phyloP scores from a whole-genome alignment of 805 yeast species.

The Hanseniaspora clermontiae region DNA sequence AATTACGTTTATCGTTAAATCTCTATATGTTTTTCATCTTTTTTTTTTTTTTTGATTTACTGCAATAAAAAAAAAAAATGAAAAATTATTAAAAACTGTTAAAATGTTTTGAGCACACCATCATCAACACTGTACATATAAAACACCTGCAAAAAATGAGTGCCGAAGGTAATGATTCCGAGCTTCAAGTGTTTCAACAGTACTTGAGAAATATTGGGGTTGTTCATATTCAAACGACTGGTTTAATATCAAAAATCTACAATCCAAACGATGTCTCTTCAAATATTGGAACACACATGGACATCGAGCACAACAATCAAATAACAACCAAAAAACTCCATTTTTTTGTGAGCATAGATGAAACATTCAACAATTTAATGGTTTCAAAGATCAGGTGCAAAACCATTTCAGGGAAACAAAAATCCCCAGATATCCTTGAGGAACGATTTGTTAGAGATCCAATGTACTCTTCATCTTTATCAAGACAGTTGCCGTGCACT shows the following conservation, averaged over 20 bases:
- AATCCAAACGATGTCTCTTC: not conserved
- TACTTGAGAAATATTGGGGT: not conserved
- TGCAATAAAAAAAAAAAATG: no score
- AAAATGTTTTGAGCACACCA: no score
- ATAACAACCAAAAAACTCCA: not conserved
- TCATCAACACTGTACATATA: no score
- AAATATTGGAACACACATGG: not conserved
- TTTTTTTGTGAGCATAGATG: not conserved
- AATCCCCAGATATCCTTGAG: constrained; percentile 14
- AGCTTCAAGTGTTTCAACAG: not conserved
- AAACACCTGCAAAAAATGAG: no score
- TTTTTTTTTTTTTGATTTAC: no score
- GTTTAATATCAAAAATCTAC: not conserved
- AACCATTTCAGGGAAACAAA: not conserved
- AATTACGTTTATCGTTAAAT: no score
- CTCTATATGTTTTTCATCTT: no score
- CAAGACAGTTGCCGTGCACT: constrained; percentile 10
- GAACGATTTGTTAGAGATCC: constrained; percentile 33
- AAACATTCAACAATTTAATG: not conserved
- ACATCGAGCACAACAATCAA: not conserved
- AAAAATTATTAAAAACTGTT: no score
- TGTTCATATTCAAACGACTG: not conserved
- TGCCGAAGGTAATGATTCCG: not conserved
- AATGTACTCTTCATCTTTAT: not conserved
- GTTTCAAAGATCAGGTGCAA: not conserved